Evolutionary conservation across 768 basidiomycete species (phyloP).

Genomic region (Boletus sensibilis): DNA sequence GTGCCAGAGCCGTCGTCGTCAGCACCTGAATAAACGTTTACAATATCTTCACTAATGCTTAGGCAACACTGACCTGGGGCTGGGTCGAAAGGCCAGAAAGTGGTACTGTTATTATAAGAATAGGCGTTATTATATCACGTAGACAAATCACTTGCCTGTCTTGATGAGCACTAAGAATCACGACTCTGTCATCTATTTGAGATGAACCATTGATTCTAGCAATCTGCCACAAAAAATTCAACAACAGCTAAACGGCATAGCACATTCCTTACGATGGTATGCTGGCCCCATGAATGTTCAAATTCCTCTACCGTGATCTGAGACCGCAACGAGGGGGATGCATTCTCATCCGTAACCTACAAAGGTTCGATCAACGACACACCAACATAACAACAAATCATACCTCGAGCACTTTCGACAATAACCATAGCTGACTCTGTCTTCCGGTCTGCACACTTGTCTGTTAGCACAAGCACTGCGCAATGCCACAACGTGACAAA

Average conservation of each 20-base stretch:
- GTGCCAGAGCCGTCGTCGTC: slow-evolving; percentile 47
- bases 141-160: slow-evolving; percentile 53
- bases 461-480: slow-evolving; percentile 12
- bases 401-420: slow-evolving; percentile 65
- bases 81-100: slow-evolving; percentile 72
- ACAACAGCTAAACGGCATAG: not conserved
- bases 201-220: slow-evolving; percentile 74
- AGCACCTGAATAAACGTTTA: slow-evolving; percentile 30
- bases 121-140: slow-evolving; percentile 1
- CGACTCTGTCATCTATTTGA: slow-evolving; percentile 53
- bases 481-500: slow-evolving; percentile 31
- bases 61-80: slow-evolving; percentile 58
- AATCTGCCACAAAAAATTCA: slow-evolving; percentile 46
- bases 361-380: not conserved
- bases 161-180: slow-evolving; percentile 79
- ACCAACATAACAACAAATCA: not conserved
- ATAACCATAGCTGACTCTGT: slow-evolving; percentile 77
- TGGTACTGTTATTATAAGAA: slow-evolving; percentile 45
- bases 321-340: slow-evolving; percentile 52
- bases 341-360: slow-evolving; percentile 65
- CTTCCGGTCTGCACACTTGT: slow-evolving; percentile 55
- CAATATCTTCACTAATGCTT: not conserved
- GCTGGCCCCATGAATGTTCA: slow-evolving; percentile 81
- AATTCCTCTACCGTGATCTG: slow-evolving; percentile 71
- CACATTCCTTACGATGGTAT: slow-evolving; percentile 56